A percentile compares a stretch with the other conserved stretches of the same genome.
Conservation (phyloP, 306 rosid species). For the Senna tora region DNA sequence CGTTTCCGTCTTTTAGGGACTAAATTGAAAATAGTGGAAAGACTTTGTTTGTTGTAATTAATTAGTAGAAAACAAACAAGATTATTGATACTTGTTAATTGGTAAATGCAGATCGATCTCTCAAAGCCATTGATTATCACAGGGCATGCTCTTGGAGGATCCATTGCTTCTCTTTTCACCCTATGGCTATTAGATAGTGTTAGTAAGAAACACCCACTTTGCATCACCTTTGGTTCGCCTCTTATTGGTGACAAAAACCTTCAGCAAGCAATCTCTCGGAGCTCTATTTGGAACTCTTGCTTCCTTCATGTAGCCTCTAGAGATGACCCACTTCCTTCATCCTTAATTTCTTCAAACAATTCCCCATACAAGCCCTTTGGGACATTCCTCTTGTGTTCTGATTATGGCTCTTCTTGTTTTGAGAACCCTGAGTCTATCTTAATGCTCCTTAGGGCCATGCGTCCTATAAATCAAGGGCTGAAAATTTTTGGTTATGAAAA, state of each 20-base stretch:
- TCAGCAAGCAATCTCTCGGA: constrained; percentile 46
- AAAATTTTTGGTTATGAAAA: constrained; percentile 37
- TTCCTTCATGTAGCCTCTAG: constrained; percentile 62
- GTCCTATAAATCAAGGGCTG: constrained; percentile 16
- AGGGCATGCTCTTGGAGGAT: constrained; percentile 68
- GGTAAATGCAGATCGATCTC: constrained; percentile 34
- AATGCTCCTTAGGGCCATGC: constrained; percentile 33
- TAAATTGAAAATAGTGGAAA: no score
- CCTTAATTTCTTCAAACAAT: not conserved
- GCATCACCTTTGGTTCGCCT: constrained; percentile 82
- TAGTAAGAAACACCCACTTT: constrained; percentile 53
- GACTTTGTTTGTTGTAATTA: no score
- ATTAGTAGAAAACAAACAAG: no score
- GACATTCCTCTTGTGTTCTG: constrained; percentile 60
- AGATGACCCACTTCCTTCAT: constrained; percentile 51
- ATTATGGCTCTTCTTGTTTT: constrained; percentile 50
- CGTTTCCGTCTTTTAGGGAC: no score
- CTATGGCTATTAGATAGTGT: constrained; percentile 50
- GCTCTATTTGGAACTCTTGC: constrained; percentile 65
- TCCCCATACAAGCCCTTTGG: constrained; percentile 66
- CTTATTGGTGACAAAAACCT: constrained; percentile 54
- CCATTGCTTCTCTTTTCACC: constrained; percentile 76
- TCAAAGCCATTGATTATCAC: constrained; percentile 49
- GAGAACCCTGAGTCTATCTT: constrained; percentile 49
- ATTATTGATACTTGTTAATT: no score